Evolutionary conservation across 1,284 basidiomycete species (phyloP).

Genomic region (Ceratobasidium sp.): DNA sequence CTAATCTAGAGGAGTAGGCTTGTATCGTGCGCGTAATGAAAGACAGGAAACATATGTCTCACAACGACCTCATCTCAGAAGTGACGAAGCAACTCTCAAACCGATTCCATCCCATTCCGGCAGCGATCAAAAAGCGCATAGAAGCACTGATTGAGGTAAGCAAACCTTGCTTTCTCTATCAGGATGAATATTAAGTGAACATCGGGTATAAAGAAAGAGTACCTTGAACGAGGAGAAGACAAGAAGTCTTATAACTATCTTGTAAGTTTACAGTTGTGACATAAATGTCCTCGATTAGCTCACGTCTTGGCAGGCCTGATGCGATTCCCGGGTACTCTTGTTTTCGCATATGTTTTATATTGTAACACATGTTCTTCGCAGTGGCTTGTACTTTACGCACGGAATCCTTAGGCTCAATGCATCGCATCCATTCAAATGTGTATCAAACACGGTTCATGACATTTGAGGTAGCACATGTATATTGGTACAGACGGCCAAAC

Average conservation of each 20-base stretch:
- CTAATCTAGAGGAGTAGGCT: constrained; percentile 61
- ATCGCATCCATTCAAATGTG: background rate
- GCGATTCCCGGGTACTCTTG: background rate
- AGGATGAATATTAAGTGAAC: constrained; percentile 9
- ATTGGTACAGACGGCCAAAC: background rate
- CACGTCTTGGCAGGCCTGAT: background rate
- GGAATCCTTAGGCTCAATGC: background rate
- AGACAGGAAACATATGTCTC: constrained; percentile 86
- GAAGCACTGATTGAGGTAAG: constrained; percentile 92
- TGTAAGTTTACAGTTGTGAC: constrained; percentile 50
- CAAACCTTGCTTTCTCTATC: constrained; percentile 9
- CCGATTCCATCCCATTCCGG: constrained; percentile 87
- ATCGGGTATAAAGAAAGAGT: constrained; percentile 67
- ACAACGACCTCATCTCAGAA: constrained; percentile 91
- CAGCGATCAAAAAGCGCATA: constrained; percentile 92
- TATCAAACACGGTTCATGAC: background rate
- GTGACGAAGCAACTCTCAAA: constrained; percentile 84
- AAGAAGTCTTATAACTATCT: constrained; percentile 83
- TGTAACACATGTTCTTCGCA: background rate
- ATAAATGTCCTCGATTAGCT: background rate
- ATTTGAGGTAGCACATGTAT: background rate
- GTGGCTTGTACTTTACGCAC: constrained; percentile 1
- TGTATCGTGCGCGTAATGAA: constrained; percentile 99
- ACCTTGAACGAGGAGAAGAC: constrained; percentile 79
- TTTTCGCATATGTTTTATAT: background rate